Base-by-base conservation (phyloP, 2,329 filamentous ascomycete genomes). In the Monosporascus sp. region DNA sequence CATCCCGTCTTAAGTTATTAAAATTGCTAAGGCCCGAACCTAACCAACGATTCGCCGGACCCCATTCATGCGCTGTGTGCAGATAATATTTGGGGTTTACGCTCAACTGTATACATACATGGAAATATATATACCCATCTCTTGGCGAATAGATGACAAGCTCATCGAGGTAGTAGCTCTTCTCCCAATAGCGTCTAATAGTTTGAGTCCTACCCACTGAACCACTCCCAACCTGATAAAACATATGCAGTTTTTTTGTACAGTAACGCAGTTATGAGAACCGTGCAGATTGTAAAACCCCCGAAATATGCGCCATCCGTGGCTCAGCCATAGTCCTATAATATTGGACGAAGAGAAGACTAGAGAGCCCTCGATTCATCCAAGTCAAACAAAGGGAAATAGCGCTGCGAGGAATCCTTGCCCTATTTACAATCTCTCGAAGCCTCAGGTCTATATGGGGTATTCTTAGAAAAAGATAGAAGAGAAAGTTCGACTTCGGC, bases 311-410 rank as follows among this genome's bases (percentile, higher is more conserved):
- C 43, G 43, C 43, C 43, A 31, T 24, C 43, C 43, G 9, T 46
- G 43, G 18, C 22, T 26, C 43, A 28, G 24, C 43, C 43, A 24
- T 24, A 46, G 43, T 18, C 43, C 22, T 17, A 22, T 46, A 46
- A 24, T 46, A 17, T 26, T 17, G 9, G 43, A 46, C 7, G 43
- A 46, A 55, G 53, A 52, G 48, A 57, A 55, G 22, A 24, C 43
- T 8, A 28, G 37, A 41, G 43, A 58, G 49, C 51, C 48, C 51
- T 38, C 18, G 31, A 50, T 49, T 55, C 58, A 55, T 52, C 58
- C 56, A 56, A 56, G 18, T 56, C 56, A 58, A 59, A 68, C 65
- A 69, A 69, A 69, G 49, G 49, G 65, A 62, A 69, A 68, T 59
- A 60, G 56, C 63, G 59, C 51, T 59, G 54, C 50, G 47, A 56